These are phyloP conservation scores for Tolypocladium tundrense DNA, from an alignment of 2,329 filamentous ascomycete genomes.

Conservation along the genomic window DNA sequence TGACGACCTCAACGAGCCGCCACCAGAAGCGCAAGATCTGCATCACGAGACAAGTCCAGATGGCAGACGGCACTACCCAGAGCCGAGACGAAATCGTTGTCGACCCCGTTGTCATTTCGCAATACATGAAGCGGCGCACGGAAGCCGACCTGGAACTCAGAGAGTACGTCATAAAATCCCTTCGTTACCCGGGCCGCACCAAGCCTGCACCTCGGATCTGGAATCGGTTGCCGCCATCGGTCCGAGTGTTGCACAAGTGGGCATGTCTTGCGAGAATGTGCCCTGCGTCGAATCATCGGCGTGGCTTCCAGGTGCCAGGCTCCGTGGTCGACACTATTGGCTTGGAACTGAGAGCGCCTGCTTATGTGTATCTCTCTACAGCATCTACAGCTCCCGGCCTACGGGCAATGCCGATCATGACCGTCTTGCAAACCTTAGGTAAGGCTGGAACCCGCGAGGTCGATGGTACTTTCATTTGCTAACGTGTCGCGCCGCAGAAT, in stretches of 20 bases:
- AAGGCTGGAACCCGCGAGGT: slow-evolving; percentile 5
- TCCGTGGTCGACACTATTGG: slow-evolving; percentile 20
- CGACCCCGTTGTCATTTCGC: slow-evolving; percentile 77
- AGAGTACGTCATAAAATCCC: slow-evolving; percentile 44
- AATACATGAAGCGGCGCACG: slow-evolving; percentile 73
- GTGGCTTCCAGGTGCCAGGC: slow-evolving; percentile 16
- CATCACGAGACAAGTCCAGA: slow-evolving; percentile 56
- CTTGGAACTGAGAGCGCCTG: slow-evolving; percentile 20
- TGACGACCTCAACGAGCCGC: slow-evolving; percentile 55
- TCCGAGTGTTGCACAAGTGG: slow-evolving; percentile 11
- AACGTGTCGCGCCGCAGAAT: slow-evolving; percentile 16
- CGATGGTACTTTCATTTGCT: neutral
- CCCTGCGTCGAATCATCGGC: slow-evolving; percentile 7
- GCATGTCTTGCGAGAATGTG: slow-evolving; percentile 7
- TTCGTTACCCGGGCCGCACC: slow-evolving; percentile 2
- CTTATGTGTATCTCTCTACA: slow-evolving; percentile 31
- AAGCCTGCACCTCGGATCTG: slow-evolving; percentile 6
- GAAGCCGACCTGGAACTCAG: slow-evolving; percentile 61
- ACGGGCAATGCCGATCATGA: slow-evolving; percentile 41
- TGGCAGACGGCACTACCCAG: slow-evolving; percentile 40
- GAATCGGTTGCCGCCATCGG: slow-evolving; percentile 8
- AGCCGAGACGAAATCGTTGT: slow-evolving; percentile 59
- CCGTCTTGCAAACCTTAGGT: slow-evolving; percentile 34
- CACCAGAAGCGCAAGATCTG: slow-evolving; percentile 55
- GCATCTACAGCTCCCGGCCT: slow-evolving; percentile 38